Evolutionary conservation across 192 early-diverging fungal species (phyloP).

Genomic region (Rhizophagus sp.): DNA sequence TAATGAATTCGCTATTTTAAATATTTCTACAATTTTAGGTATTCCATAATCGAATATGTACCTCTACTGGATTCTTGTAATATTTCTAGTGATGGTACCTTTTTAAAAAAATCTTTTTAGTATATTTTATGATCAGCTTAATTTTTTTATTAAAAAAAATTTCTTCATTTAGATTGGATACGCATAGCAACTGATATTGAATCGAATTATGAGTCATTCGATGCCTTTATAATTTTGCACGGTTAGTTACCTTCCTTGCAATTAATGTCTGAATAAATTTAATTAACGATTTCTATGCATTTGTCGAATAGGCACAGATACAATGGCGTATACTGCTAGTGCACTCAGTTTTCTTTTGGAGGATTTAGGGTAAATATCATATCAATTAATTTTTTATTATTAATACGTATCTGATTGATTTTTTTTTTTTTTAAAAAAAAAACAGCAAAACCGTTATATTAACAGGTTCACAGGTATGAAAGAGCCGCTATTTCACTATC

Average conservation of each 20-base stretch:
- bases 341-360: constrained; percentile 96
- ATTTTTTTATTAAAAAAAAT: constrained; percentile 36
- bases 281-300: neutral
- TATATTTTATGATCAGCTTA: neutral
- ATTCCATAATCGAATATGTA: constrained; percentile 95
- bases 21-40: constrained; percentile 42
- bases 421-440: neutral
- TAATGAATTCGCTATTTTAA: neutral
- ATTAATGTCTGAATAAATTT: neutral
- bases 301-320: constrained; percentile 68
- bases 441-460: constrained; percentile 91
- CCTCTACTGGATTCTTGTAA: constrained; percentile 95
- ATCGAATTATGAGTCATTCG: constrained; percentile 87
- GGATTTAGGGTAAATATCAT: constrained; percentile 71
- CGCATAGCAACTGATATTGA: constrained; percentile 96
- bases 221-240: constrained; percentile 96
- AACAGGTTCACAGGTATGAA: constrained; percentile 85
- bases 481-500: neutral
- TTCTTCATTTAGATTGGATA: constrained; percentile 75
- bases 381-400: constrained; percentile 22
- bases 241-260: constrained; percentile 31
- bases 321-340: constrained; percentile 86
- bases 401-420: neutral
- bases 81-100: constrained; percentile 75
- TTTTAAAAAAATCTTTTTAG: neutral